Base-by-base conservation (phyloP, 768 basidiomycete genomes). In the Auricularia auricula-judae region DNA sequence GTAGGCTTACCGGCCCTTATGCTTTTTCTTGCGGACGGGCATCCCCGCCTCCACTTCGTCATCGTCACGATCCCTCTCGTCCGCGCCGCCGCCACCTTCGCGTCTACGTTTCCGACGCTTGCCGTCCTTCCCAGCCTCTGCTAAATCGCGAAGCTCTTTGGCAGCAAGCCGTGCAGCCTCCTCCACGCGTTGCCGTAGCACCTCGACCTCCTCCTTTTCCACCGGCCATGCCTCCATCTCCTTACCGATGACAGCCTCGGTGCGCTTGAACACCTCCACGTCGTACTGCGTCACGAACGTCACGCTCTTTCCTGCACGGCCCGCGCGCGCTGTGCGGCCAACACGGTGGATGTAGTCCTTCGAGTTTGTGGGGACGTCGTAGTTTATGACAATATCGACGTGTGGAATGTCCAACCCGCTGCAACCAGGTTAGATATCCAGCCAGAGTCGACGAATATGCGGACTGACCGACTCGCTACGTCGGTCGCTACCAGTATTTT, bases 331-430 rank as follows among this genome's bases (percentile, higher is more conserved):
- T 36, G 97, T 99, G 64, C 97, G 86, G 44, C 97, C 97, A 10
- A 99, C 97, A 54, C 97, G 86, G 73, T 99, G 97, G 61, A 99
- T 97, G 76, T 99, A 99, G 74, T 98, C 97, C 78, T 99, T 98
- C 16, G 95, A 98, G 73, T 98, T 92, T 1, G 92, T 92, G 1
- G 97, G 97, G 67, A 98, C 89, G 74, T 97, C 95, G 74, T 92
- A 99, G 76, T 99, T 99, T 76, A 99, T 91, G 65, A 99, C 95
- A 42, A 95, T 79, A 72, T 99, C 97, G 44, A 99, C 97, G 34
- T 88, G 84, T 11, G 95, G 94, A 65, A 99, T 94, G 75, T 99
- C 96, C 54, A 99, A 80, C 71, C 96, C 96, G 69, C 93, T 91
- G 69, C 61, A 62, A 58, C 35, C 7, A 16, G 14, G 21, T 51